Percentiles rank a stretch among this genome's conserved stretches.
These are phyloP conservation scores for Xylariaceae sp. DNA, from an alignment of 2,329 filamentous ascomycete genomes.

Conservation along the genomic window DNA sequence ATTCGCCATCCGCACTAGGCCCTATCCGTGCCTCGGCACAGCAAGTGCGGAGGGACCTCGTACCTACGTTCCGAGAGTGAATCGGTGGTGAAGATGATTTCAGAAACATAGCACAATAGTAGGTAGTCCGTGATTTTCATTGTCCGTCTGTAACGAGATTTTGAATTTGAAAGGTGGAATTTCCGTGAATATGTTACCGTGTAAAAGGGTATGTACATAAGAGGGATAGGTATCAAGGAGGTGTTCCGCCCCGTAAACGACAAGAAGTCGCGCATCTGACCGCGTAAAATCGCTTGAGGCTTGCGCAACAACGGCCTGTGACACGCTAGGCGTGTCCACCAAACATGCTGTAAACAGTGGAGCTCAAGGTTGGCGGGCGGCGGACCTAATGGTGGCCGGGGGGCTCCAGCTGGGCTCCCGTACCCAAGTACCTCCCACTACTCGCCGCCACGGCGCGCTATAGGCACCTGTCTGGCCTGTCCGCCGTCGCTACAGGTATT, in stretches of 20 bases:
- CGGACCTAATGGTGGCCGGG: neutral
- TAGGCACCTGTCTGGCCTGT: neutral
- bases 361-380: neutral
- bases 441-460: neutral
- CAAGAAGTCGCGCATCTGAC: slow-evolving; percentile 13
- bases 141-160: no score
- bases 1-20: neutral
- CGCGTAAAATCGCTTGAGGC: slow-evolving; percentile 11
- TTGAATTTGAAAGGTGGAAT: no score
- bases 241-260: neutral
- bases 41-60: neutral
- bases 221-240: neutral
- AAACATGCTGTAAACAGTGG: neutral
- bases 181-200: no score
- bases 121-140: no score
- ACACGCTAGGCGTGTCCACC: neutral
- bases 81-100: neutral
- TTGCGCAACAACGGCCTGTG: neutral
- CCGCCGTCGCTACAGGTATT: neutral
- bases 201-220: neutral
- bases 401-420: neutral
- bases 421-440: neutral
- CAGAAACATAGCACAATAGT: neutral
- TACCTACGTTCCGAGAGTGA: no score
- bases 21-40: neutral